Percentiles rank a stretch among this genome's conserved stretches.
Conservation (phyloP, 2,329 filamentous ascomycete genomes). For the Endoconidiophora laricicola region DNA sequence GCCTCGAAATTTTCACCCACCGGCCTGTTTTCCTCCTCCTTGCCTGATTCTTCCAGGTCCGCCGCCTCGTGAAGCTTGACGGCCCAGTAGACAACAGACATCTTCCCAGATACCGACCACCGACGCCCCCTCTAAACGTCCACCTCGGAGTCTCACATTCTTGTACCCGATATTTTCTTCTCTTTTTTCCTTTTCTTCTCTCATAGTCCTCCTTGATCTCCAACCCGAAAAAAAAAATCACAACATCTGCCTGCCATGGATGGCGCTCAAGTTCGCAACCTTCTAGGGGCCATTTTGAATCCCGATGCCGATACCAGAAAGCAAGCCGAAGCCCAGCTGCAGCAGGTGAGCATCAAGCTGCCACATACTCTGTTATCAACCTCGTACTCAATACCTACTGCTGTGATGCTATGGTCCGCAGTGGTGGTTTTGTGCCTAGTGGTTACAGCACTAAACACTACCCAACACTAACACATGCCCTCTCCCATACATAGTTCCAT, state of each 20-base stretch:
- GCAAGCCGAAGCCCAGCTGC: conserved; percentile 64
- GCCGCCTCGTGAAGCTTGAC: conserved; percentile 10
- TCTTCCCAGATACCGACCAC: no score
- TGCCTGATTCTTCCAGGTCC: conserved; percentile 7
- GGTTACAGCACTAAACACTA: not conserved
- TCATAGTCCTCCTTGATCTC: not conserved
- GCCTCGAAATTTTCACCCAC: conserved; percentile 3
- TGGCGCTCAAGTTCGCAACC: conserved; percentile 54
- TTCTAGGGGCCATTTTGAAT: conserved; percentile 61
- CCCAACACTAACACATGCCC: not conserved
- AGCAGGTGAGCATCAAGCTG: conserved; percentile 43
- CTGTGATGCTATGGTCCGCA: no score
- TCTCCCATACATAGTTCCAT: conserved; percentile 49
- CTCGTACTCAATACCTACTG: not conserved
- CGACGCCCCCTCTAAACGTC: not conserved
- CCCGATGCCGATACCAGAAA: conserved; percentile 58
- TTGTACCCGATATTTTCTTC: not conserved
- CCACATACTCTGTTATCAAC: not conserved
- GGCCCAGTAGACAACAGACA: not conserved
- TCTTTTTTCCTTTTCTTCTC: not conserved
- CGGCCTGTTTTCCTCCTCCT: conserved; percentile 6
- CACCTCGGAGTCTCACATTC: no score
- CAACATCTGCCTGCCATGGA: conserved; percentile 41
- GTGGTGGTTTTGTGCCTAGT: not conserved
- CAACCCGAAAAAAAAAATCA: not conserved